Evolutionary conservation across 2,329 filamentous ascomycete genomes (phyloP).

Genomic region (Nothopassalora personata): DNA sequence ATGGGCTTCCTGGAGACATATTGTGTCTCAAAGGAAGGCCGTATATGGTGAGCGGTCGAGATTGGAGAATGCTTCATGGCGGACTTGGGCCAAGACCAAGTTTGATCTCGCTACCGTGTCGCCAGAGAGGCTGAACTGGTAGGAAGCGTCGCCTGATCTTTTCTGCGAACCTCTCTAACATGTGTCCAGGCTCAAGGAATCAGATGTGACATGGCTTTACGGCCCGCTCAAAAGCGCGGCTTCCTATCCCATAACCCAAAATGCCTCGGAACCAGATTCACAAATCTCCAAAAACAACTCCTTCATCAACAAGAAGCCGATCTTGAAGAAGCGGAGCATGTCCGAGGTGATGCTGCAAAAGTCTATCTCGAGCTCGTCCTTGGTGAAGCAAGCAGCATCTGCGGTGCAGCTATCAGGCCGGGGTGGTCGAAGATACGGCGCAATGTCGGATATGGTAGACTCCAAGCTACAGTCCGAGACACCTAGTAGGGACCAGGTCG

Average conservation of each 20-base stretch:
- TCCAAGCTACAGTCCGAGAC: slow-evolving; percentile 56
- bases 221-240: slow-evolving; percentile 77
- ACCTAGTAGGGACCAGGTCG: slow-evolving; percentile 57
- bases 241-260: slow-evolving; percentile 47
- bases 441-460: slow-evolving; percentile 62
- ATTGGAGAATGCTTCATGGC: slow-evolving; percentile 93
- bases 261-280: slow-evolving; percentile 47
- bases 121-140: slow-evolving; percentile 92
- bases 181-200: slow-evolving; percentile 77
- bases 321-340: slow-evolving; percentile 93
- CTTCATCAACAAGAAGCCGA: slow-evolving; percentile 77
- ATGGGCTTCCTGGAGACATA: slow-evolving; percentile 94
- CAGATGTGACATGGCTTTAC: slow-evolving; percentile 96
- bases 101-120: slow-evolving; percentile 81
- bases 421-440: slow-evolving; percentile 41
- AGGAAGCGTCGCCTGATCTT: slow-evolving; percentile 33
- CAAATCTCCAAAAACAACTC: slow-evolving; percentile 59
- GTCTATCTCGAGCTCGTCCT: slow-evolving; percentile 79
- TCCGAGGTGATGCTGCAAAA: slow-evolving; percentile 91
- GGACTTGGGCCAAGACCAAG: slow-evolving; percentile 92
- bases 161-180: neutral
- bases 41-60: slow-evolving; percentile 72
- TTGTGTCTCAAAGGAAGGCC: slow-evolving; percentile 66
- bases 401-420: slow-evolving; percentile 75
- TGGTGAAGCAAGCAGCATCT: slow-evolving; percentile 83